These are phyloP conservation scores for Asterionellopsis glacialis DNA, from an alignment of 108 stramenopile genomes.

Conservation along the genomic window DNA sequence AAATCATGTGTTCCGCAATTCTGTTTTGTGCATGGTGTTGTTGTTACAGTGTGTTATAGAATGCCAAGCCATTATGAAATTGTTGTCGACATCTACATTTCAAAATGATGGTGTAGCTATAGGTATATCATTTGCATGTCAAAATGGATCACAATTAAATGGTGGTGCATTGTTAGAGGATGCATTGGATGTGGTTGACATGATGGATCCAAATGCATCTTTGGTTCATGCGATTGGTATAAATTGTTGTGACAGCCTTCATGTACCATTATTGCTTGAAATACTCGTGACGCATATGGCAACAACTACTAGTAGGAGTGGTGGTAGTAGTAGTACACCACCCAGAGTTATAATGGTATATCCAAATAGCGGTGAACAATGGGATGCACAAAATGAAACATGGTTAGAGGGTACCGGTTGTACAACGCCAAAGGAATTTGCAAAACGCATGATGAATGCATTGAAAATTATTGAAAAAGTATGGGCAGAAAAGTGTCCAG, in stretches of 20 bases:
- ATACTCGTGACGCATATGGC: slow-evolving; percentile 21
- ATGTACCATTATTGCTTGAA: slow-evolving; percentile 27
- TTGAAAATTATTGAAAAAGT: slow-evolving; percentile 17
- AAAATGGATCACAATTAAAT: slow-evolving; percentile 39
- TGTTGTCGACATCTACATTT: not conserved
- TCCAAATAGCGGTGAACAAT: slow-evolving; percentile 59
- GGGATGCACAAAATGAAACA: slow-evolving; percentile 40
- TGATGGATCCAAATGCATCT: slow-evolving; percentile 19
- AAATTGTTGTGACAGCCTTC: slow-evolving; percentile 42
- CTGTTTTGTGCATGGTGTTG: too few species aligned
- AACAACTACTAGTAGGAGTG: not conserved
- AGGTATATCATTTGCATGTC: slow-evolving; percentile 55
- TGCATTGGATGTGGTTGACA: slow-evolving; percentile 28
- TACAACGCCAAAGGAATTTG: slow-evolving; percentile 23
- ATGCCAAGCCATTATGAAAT: not conserved
- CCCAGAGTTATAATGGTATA: slow-evolving; percentile 41
- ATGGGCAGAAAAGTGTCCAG: slow-evolving; percentile 11
- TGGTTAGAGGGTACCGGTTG: slow-evolving; percentile 48
- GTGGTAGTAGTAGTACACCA: slow-evolving; percentile 1
- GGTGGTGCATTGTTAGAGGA: slow-evolving; percentile 39
- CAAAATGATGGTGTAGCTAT: slow-evolving; percentile 6
- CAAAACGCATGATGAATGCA: slow-evolving; percentile 20
- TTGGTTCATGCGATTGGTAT: slow-evolving; percentile 38
- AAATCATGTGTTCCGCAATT: too few species aligned
- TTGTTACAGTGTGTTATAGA: not conserved